Conservation (phyloP, 257 asterid species). For the Catharanthus roseus region DNA sequence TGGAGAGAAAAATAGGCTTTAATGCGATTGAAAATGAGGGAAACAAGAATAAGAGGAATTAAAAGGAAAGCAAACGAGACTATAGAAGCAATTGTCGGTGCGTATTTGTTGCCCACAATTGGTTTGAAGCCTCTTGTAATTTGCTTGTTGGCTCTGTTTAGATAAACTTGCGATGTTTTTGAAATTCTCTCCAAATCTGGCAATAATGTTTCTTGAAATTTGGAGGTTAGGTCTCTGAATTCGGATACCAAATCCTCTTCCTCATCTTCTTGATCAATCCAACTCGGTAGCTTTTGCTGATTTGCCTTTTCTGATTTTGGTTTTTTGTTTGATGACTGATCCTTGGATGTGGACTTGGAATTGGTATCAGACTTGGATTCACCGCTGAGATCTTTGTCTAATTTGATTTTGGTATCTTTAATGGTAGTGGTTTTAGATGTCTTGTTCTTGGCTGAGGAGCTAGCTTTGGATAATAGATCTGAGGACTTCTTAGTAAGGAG, state of each 20-base stretch:
- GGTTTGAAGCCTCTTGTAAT: constrained; percentile 77
- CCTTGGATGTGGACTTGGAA: constrained; percentile 9
- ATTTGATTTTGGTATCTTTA: constrained; percentile 18
- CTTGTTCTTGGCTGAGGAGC: constrained; percentile 43
- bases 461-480: constrained; percentile 39
- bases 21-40: constrained; percentile 62
- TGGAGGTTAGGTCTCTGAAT: constrained; percentile 59
- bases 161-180: constrained; percentile 53
- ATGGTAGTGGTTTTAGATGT: constrained; percentile 33
- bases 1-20: constrained; percentile 83
- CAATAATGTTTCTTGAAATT: constrained; percentile 64
- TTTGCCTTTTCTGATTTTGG: constrained; percentile 24
- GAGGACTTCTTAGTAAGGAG: constrained; percentile 41
- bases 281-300: constrained; percentile 24
- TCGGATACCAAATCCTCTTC: constrained; percentile 59
- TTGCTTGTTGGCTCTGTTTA: constrained; percentile 63
- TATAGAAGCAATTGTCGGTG: constrained; percentile 59
- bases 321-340: constrained; percentile 17
- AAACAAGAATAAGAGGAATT: constrained; percentile 66
- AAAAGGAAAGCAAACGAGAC: constrained; percentile 63
- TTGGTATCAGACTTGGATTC: constrained; percentile 24
- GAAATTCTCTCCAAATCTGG: constrained; percentile 83
- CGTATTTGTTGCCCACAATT: constrained; percentile 75
- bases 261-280: constrained; percentile 44
- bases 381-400: constrained; percentile 10